phyloP scores from a whole-genome alignment of 2,329 filamentous ascomycete genomes.

The Periglandula ipomoeae region DNA sequence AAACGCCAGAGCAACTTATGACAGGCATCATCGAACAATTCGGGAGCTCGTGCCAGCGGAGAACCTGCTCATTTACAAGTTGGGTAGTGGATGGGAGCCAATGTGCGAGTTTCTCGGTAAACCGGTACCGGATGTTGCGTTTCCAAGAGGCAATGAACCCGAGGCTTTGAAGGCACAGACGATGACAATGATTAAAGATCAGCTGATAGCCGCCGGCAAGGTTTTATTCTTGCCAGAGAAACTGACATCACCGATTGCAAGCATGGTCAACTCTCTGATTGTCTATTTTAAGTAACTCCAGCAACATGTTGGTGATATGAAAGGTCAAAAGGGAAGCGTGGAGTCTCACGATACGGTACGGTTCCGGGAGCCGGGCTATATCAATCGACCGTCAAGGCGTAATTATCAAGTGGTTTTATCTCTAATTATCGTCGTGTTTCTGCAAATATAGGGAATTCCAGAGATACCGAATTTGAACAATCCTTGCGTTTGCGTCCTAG shows the following conservation, averaged over 20 bases:
- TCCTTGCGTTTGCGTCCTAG: no score
- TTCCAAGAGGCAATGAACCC: slow-evolving; percentile 23
- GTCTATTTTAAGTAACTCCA: no score
- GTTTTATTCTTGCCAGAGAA: neutral
- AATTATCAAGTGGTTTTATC: no score
- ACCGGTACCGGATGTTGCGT: slow-evolving; percentile 20
- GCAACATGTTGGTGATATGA: no score
- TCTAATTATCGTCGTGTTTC: no score
- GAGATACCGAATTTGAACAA: no score
- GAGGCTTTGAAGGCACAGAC: neutral
- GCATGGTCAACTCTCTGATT: neutral
- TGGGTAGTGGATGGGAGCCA: slow-evolving; percentile 27
- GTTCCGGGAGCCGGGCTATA: no score
- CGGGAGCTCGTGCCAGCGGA: slow-evolving; percentile 17
- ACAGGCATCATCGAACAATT: slow-evolving; percentile 20
- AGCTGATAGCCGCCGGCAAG: neutral
- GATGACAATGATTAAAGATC: neutral
- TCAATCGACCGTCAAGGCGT: no score
- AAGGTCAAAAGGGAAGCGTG: no score
- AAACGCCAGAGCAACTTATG: slow-evolving; percentile 17
- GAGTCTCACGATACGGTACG: no score
- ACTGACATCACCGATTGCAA: neutral
- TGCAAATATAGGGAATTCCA: no score
- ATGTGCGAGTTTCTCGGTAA: slow-evolving; percentile 27
- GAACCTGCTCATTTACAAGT: slow-evolving; percentile 21